These are phyloP conservation scores for Pythium phragmiticola DNA, from an alignment of 352 stramenopile genomes.

Conservation along the genomic window DNA sequence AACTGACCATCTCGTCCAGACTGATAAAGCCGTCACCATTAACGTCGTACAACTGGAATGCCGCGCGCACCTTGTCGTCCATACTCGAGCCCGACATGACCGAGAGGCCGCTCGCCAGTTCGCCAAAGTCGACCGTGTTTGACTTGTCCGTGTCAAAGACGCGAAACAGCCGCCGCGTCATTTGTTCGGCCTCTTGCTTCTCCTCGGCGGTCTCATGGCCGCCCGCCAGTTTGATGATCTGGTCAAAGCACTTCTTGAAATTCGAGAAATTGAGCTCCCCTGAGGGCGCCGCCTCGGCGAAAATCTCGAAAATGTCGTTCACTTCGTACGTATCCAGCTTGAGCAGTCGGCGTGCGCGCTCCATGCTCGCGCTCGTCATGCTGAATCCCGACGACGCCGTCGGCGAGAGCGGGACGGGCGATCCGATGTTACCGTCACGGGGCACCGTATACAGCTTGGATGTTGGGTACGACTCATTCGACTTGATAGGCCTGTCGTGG, in stretches of 20 bases:
- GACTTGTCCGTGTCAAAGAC: constrained; percentile 85
- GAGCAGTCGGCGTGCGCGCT: constrained; percentile 65
- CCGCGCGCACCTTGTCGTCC: constrained; percentile 84
- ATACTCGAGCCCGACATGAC: constrained; percentile 84
- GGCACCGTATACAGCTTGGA: constrained; percentile 15
- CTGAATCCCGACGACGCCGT: constrained; percentile 30
- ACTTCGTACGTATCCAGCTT: constrained; percentile 87
- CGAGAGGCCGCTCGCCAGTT: constrained; percentile 81
- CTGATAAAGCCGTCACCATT: constrained; percentile 86
- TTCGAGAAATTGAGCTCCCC: constrained; percentile 75
- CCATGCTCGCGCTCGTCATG: constrained; percentile 80
- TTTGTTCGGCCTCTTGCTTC: constrained; percentile 70
- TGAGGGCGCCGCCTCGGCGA: constrained; percentile 76
- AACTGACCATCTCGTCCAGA: constrained; percentile 84
- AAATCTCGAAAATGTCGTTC: constrained; percentile 88
- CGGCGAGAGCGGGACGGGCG: constrained; percentile 7
- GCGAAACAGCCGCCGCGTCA: constrained; percentile 81
- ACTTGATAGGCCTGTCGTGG: background rate
- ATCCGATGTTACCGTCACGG: background rate
- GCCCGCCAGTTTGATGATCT: constrained; percentile 81
- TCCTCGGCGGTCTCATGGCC: constrained; percentile 66
- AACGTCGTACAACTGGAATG: constrained; percentile 85
- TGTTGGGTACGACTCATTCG: constrained; percentile 22
- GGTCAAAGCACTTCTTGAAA: constrained; percentile 88
- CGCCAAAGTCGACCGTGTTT: constrained; percentile 85